Base-by-base conservation (phyloP, 2,329 filamentous ascomycete species). In the Cytospora paraplurivora region DNA sequence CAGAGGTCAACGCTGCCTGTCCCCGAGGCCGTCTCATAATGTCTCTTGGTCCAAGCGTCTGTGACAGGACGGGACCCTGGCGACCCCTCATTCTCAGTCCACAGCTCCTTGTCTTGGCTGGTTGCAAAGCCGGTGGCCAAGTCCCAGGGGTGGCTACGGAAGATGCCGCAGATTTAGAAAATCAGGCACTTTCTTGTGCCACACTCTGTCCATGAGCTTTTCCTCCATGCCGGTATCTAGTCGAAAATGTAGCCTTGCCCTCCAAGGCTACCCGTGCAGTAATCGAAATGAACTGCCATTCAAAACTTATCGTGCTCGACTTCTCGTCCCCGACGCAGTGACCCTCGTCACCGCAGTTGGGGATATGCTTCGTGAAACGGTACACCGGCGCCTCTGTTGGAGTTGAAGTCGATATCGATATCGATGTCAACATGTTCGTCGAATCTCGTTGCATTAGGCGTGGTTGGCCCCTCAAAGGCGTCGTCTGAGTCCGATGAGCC, bases 381-480 rank as follows among this genome's bases (percentile, higher is more conserved):
- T 8, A 33, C 15, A 21, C 41, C 37, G 7, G 33, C 15, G 3
- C 38, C n/a, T 37, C 11, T 17, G 15, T 34, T 10, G 32, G 54
- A 13, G 7, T n/a, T 21, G 1, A 47, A 32, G 4, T 35, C 37
- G 38, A 38, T 52, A 38, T 62, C 63, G 41, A 65, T 52, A 17
- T 62, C 59, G 15, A 41, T 47, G 49, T 62, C 59, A 27, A 27
- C 27, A 27, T 27, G 27, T 17, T 50, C 54, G n/a, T 56, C 44
- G 21, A 62, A 55, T 21, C 53, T 49, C 21, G 53, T 33, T 7
- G 63, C 57, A 21, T 65, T 54, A 19, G 63, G 63, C 17, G 63
- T 65, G 19, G 59, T 54, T 12, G 63, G 63, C 17, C 57, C 63
- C 1, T 65, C 63, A 7, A 54, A 65, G n/a, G 47, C 34, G 50